Conservation (phyloP, 768 basidiomycete species). For the Boletus fagicola region DNA sequence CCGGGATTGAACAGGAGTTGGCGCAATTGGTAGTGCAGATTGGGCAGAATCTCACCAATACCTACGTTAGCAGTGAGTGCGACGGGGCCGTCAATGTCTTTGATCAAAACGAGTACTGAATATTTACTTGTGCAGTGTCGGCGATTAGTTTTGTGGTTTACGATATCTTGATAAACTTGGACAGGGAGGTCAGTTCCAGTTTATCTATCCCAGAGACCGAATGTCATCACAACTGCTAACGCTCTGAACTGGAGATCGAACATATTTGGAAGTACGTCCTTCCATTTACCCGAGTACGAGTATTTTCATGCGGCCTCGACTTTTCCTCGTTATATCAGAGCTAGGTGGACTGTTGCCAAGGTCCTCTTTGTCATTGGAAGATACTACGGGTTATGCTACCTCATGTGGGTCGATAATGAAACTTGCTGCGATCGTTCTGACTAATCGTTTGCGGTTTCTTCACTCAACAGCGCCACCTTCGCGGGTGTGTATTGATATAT, state of each 20-base stretch:
- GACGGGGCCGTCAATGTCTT: not conserved
- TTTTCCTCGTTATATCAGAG: not conserved
- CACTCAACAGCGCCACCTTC: not conserved
- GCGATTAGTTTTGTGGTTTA: not conserved
- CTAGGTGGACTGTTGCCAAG: conserved; percentile 1
- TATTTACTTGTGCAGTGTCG: not conserved
- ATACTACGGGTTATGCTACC: not conserved
- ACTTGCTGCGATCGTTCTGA: not conserved
- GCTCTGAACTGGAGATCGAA: not conserved
- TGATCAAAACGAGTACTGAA: not conserved
- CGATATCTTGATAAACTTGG: conserved; percentile 5
- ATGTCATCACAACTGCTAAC: not conserved
- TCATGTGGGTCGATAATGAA: not conserved
- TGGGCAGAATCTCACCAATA: not conserved
- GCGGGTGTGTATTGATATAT: not conserved
- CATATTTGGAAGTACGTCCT: conserved; percentile 3
- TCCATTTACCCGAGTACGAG: not conserved
- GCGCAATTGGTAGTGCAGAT: not conserved
- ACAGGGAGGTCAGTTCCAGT: conserved; percentile 2
- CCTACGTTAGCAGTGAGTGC: not conserved
- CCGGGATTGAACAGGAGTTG: not conserved
- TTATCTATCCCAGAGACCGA: not conserved
- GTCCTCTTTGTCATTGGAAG: not conserved
- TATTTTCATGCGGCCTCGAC: not conserved
- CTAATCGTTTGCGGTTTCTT: not conserved